These are phyloP conservation scores for Aspergillus costaricaensis DNA, from an alignment of 2,329 filamentous ascomycete genomes.

Conservation along the genomic window DNA sequence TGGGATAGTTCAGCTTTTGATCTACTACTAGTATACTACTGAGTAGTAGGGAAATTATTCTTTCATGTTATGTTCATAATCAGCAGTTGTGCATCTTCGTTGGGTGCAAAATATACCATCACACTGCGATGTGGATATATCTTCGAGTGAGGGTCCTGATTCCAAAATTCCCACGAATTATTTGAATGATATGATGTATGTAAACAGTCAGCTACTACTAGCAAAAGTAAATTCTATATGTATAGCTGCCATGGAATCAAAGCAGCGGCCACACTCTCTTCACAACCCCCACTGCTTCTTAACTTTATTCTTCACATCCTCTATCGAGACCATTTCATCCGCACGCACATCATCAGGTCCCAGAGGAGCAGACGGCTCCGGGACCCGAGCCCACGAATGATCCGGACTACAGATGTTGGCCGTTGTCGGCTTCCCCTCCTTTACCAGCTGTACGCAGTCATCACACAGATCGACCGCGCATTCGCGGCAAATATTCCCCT, in stretches of 20 bases:
- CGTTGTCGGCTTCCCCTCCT: neutral
- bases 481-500: neutral
- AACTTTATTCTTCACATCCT: neutral
- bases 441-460: neutral
- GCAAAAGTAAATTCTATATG: too few relatives aligned
- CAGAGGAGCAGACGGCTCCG: neutral
- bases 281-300: neutral
- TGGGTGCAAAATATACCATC: neutral
- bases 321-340: neutral
- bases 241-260: neutral
- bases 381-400: neutral
- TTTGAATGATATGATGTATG: too few relatives aligned
- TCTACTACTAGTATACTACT: too few relatives aligned
- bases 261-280: neutral
- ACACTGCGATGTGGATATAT: too few relatives aligned
- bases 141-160: too few relatives aligned
- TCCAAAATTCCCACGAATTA: too few relatives aligned
- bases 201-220: too few relatives aligned
- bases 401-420: neutral
- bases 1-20: too few relatives aligned
- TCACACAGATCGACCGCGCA: neutral
- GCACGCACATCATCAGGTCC: neutral
- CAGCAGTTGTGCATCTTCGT: neutral
- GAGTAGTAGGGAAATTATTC: too few relatives aligned
- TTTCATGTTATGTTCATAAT: neutral